These are phyloP conservation scores for Metroxylon sagu DNA, from an alignment of 176 grass and related monocot genomes.

Conservation along the genomic window DNA sequence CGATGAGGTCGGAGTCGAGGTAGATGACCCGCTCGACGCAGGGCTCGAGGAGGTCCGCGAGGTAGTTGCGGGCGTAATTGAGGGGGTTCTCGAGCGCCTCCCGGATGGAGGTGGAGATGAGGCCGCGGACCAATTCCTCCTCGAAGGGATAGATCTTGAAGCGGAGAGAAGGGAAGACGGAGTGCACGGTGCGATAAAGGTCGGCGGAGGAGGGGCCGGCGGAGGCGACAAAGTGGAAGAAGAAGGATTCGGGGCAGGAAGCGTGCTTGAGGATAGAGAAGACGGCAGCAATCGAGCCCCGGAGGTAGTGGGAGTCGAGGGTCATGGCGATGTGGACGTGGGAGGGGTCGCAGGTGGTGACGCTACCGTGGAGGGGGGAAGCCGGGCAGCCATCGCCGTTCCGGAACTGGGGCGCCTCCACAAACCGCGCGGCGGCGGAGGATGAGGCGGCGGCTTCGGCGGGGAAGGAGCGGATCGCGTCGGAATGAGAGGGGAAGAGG, in stretches of 20 bases:
- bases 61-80: constrained; percentile 93
- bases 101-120: constrained; percentile 77
- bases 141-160: constrained; percentile 60
- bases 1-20: constrained; percentile 83
- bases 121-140: constrained; percentile 42
- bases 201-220: constrained; percentile 1
- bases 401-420: too few relatives aligned
- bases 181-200: constrained; percentile 35
- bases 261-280: constrained; percentile 94
- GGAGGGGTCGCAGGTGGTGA: constrained; percentile 1
- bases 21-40: constrained; percentile 57
- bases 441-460: too few relatives aligned
- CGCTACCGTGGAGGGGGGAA: too few relatives aligned
- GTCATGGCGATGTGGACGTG: constrained; percentile 51
- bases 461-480: too few relatives aligned
- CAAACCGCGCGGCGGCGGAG: too few relatives aligned
- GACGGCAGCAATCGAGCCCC: constrained; percentile 71
- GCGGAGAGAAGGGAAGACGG: constrained; percentile 70
- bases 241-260: constrained; percentile 60
- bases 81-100: constrained; percentile 86
- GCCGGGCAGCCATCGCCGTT: too few relatives aligned
- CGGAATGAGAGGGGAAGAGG: too few relatives aligned
- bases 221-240: constrained; percentile 68
- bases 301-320: constrained; percentile 87
- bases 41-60: constrained; percentile 57